Base-by-base conservation (phyloP, 2,329 filamentous ascomycete species). In the Penicillium capsulatum region DNA sequence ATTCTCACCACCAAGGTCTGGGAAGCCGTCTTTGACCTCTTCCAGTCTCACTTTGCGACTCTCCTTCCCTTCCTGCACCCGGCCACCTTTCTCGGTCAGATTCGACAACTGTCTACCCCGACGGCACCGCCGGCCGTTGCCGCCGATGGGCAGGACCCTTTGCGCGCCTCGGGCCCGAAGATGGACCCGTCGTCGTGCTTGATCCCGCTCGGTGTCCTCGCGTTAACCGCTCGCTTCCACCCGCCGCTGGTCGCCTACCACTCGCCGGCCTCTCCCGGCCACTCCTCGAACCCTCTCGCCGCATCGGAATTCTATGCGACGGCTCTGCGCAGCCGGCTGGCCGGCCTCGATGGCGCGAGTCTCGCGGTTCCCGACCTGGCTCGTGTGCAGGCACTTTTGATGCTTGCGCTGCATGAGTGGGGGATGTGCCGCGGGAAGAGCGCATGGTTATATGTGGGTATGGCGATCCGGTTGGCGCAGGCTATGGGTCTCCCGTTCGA, bases 361-460 rank as follows among this genome's bases (percentile, higher is more conserved):
- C 48, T 71, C 11, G 64, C 65, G 3, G 48, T 59, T 1, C 63
- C 71, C 3, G 71, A 72, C 30, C 60, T 79, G n/a, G 67, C 73
- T 28, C 69, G 70, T 13, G 69, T 70, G 0, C 76, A 80, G 51
- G 72, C 74, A 3, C 60, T 73, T 15, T 58, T 79, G 19, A 77
- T 80, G 74, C 63, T 80, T 3, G 72, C 70, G 3, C 61, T 77
- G 34, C 75, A 79, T 46, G 76, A 79, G 48, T 79, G 75, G 74
- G 72, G 74, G 19, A 75, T 73, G 64, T 71, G 70, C 41, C 67
- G 73, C 34, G 75, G 75, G 10, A 65, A 65, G 26, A 73, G 69
- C 38, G 74, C 75, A 5, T 79, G 74, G 70, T 47, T 69, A 11
- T 72, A 72, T 39, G 65, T 72, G 27, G 68, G 68, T 4, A 66